A percentile compares a stretch with the other conserved stretches of the same genome.
These are phyloP conservation scores for Pelargonium cotyledonis DNA, from an alignment of 441 rosid species.

Conservation along the genomic window DNA sequence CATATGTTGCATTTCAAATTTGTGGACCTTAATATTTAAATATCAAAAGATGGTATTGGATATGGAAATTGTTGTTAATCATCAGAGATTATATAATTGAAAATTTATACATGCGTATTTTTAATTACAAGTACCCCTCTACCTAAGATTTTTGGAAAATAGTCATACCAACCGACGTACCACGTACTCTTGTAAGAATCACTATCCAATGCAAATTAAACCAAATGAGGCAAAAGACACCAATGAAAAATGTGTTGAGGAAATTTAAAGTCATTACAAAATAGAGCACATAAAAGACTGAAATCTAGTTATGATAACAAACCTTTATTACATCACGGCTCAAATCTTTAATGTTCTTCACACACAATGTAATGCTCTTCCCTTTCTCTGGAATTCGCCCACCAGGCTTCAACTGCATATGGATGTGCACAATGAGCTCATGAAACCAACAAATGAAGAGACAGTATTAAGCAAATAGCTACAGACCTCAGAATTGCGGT, in stretches of 20 bases:
- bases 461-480: conserved; percentile 12
- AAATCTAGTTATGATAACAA: conserved; percentile 9
- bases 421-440: conserved; percentile 16
- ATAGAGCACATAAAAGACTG: background rate
- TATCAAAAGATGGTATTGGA: no score
- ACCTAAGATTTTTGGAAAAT: no score
- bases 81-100: no score
- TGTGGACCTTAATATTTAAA: no score
- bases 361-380: conserved; percentile 56
- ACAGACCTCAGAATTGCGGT: conserved; percentile 91
- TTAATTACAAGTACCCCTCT: no score
- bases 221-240: background rate
- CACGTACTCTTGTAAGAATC: background rate
- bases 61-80: no score
- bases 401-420: conserved; percentile 86
- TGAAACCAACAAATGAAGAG: conserved; percentile 5
- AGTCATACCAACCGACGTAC: no score
- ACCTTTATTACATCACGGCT: conserved; percentile 98
- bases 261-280: background rate
- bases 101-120: no score
- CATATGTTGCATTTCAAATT: no score
- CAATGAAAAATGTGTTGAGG: background rate
- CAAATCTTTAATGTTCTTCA: conserved; percentile 52
- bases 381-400: conserved; percentile 84
- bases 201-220: background rate